Evolutionary conservation across 2,329 filamentous ascomycete species (phyloP).

Genomic region (Ophiocordyceps robertsii): DNA sequence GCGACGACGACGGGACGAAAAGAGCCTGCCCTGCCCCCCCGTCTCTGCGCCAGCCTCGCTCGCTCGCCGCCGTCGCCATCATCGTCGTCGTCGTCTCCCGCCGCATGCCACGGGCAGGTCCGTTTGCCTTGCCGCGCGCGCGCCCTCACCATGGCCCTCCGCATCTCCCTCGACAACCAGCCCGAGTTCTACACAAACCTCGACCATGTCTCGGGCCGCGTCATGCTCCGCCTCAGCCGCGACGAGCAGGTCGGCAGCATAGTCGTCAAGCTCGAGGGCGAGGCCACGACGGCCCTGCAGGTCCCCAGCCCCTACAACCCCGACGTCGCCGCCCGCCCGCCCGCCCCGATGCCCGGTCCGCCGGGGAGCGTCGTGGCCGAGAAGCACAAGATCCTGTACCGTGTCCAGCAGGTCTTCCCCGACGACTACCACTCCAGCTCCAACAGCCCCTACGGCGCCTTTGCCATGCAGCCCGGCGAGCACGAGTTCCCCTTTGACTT

Average conservation of each 20-base stretch:
- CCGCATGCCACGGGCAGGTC: not conserved
- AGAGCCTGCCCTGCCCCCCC: too few species aligned
- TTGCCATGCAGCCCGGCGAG: conserved; percentile 51
- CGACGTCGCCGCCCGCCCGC: conserved; percentile 21
- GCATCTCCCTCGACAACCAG: conserved; percentile 51
- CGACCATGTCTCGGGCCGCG: conserved; percentile 53
- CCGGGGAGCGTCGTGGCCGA: conserved; percentile 35
- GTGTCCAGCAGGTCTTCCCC: conserved; percentile 59
- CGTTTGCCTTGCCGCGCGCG: not conserved
- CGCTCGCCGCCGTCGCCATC: not conserved
- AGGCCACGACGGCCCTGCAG: conserved; percentile 54
- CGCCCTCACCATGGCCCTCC: conserved; percentile 44
- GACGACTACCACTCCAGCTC: conserved; percentile 30
- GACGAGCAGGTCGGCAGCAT: conserved; percentile 60
- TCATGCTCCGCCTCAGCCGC: conserved; percentile 44
- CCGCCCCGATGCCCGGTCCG: conserved; percentile 15
- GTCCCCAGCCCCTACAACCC: conserved; percentile 31
- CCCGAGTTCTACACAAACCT: conserved; percentile 70
- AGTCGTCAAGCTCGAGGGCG: conserved; percentile 72
- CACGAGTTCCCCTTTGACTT: conserved; percentile 70
- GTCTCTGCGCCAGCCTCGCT: too few species aligned
- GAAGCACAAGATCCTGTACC: conserved; percentile 64
- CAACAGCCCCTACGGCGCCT: conserved; percentile 30
- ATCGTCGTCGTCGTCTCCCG: not conserved
- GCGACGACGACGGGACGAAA: too few species aligned